These are phyloP conservation scores for Jacaranda copaia DNA, from an alignment of 257 asterid species.

Conservation along the genomic window DNA sequence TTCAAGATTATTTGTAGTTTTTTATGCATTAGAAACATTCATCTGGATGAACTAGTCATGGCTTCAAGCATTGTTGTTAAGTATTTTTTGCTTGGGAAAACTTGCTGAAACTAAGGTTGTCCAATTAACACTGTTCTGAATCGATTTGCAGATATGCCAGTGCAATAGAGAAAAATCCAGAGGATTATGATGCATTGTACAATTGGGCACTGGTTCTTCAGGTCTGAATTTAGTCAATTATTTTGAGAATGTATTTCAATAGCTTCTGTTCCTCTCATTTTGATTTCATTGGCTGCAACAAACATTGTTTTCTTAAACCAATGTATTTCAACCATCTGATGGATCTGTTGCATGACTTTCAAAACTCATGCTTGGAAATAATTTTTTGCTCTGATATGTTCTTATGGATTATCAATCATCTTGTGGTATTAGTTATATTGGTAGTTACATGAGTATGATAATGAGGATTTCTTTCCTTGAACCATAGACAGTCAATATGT, in stretches of 20 bases:
- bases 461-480: conserved; percentile 4
- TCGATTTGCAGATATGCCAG: conserved; percentile 59
- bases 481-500: neutral
- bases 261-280: neutral
- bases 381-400: too few species aligned
- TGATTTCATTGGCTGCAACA: too few species aligned
- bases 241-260: neutral
- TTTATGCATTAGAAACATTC: conserved; percentile 1
- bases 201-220: conserved; percentile 81
- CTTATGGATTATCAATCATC: too few species aligned
- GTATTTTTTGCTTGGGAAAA: neutral
- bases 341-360: neutral
- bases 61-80: neutral
- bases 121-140: neutral
- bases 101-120: neutral
- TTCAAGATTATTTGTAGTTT: too few species aligned
- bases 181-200: conserved; percentile 70
- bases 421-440: too few species aligned
- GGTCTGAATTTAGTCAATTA: conserved; percentile 42
- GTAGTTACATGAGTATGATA: neutral
- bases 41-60: neutral
- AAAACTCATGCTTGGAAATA: too few species aligned
- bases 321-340: neutral
- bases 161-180: conserved; percentile 70
- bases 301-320: too few species aligned